Percentiles rank a stretch among this genome's conserved stretches.
These are phyloP conservation scores for Acanthamoeba culbertsoni DNA, from an alignment of 208 protist genomes.

Conservation along the genomic window DNA sequence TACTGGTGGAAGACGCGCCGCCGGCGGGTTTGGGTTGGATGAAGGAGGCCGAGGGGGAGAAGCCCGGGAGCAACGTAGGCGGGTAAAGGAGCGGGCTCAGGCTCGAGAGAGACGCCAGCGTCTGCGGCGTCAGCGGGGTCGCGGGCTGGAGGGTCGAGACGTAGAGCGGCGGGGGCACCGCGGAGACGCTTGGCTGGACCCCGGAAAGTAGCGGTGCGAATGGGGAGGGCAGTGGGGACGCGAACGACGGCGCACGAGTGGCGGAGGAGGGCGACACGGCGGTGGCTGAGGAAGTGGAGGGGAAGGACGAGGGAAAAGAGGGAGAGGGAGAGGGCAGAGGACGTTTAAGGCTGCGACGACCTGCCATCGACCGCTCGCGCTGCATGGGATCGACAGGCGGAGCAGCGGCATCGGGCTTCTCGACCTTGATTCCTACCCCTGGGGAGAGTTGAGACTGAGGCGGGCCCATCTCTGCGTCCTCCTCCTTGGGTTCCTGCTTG, in stretches of 20 bases:
- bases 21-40: neutral
- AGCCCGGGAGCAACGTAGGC: neutral
- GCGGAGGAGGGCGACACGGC: neutral
- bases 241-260: neutral
- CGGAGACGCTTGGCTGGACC: neutral
- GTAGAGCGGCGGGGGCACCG: neutral
- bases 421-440: neutral
- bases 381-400: neutral
- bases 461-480: too few relatives aligned
- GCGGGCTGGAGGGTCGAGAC: neutral
- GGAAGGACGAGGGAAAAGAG: neutral
- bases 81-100: neutral
- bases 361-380: neutral
- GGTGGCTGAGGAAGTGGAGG: neutral
- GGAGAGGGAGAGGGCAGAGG: neutral
- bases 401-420: neutral
- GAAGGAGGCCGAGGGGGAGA: neutral
- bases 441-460: neutral
- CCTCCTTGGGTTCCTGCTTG: neutral
- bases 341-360: neutral
- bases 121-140: neutral
- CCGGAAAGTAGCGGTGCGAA: neutral
- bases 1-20: neutral
- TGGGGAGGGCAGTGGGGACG: neutral
- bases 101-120: neutral